Conservation (phyloP, 768 basidiomycete species). For the Boletus eberwhitei region DNA sequence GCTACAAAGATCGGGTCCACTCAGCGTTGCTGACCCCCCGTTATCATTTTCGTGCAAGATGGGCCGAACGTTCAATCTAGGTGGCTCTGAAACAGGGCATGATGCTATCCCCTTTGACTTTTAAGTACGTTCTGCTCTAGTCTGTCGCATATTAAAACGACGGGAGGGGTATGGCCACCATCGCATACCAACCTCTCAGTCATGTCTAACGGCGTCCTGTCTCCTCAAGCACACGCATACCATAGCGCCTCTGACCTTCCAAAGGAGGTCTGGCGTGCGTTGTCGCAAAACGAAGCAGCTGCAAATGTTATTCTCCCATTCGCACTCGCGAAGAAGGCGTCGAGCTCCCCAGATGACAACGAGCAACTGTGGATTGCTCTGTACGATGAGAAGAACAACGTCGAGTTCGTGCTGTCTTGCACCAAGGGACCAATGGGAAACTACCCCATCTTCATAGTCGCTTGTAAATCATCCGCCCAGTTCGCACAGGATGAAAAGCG, state of each 20-base stretch:
- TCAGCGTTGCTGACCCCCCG: background rate
- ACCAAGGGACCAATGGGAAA: background rate
- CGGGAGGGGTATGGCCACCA: background rate
- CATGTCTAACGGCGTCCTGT: constrained; percentile 14
- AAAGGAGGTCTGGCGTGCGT: constrained; percentile 26
- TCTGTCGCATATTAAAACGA: background rate
- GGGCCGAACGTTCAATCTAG: background rate
- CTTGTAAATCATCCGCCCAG: constrained; percentile 13
- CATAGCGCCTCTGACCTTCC: constrained; percentile 15
- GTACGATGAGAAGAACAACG: constrained; percentile 13
- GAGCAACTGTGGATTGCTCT: constrained; percentile 33
- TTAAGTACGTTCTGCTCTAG: background rate
- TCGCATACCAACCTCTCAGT: background rate
- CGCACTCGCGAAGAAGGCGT: constrained; percentile 36
- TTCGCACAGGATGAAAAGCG: constrained; percentile 10
- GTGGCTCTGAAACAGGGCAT: background rate
- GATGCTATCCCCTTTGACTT: background rate
- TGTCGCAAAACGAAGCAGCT: constrained; percentile 27
- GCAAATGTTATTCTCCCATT: constrained; percentile 43
- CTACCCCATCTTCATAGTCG: constrained; percentile 16
- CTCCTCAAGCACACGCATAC: constrained; percentile 3
- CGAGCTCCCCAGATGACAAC: background rate
- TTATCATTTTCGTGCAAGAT: background rate
- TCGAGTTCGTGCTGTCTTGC: constrained; percentile 10
- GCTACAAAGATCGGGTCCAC: background rate